A percentile compares a stretch with the other conserved stretches of the same genome.
Evolutionary conservation across 2,329 filamentous ascomycete genomes (phyloP).

Genomic region (Penicillium olsonii): DNA sequence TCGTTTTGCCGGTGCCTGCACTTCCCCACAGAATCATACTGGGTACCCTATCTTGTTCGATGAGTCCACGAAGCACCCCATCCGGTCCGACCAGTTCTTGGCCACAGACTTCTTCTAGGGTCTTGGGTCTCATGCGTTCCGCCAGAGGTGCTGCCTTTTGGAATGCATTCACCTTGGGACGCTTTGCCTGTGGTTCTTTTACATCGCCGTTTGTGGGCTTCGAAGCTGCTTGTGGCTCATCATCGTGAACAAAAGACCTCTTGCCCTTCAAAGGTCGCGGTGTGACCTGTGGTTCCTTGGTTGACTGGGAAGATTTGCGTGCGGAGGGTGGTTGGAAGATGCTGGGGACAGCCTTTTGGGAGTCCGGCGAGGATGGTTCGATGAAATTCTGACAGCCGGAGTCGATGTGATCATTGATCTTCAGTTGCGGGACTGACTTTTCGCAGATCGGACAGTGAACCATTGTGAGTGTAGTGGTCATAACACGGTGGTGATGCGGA

Average conservation of each 20-base stretch:
- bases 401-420: slow-evolving; percentile 91
- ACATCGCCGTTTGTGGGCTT: slow-evolving; percentile 26
- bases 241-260: slow-evolving; percentile 32
- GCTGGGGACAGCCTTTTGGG: slow-evolving; percentile 47
- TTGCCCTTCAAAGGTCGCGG: slow-evolving; percentile 33
- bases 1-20: slow-evolving; percentile 54
- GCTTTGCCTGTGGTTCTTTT: slow-evolving; percentile 58
- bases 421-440: slow-evolving; percentile 52
- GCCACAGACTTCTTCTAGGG: slow-evolving; percentile 82
- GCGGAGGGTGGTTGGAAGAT: slow-evolving; percentile 59
- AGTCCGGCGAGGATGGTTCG: slow-evolving; percentile 51
- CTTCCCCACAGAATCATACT: slow-evolving; percentile 86
- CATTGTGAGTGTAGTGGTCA: slow-evolving; percentile 31
- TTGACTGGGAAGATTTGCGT: slow-evolving; percentile 41
- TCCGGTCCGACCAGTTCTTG: slow-evolving; percentile 85
- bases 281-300: slow-evolving; percentile 28
- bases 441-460: slow-evolving; percentile 83
- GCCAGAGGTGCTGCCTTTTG: slow-evolving; percentile 79
- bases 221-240: slow-evolving; percentile 23
- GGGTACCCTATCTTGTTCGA: slow-evolving; percentile 81
- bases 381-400: slow-evolving; percentile 73
- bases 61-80: slow-evolving; percentile 82
- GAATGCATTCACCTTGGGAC: slow-evolving; percentile 63
- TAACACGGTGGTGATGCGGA: no score
- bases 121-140: slow-evolving; percentile 86